Evolutionary conservation across 768 basidiomycete species (phyloP).

Genomic region (Lyophyllum atratum): DNA sequence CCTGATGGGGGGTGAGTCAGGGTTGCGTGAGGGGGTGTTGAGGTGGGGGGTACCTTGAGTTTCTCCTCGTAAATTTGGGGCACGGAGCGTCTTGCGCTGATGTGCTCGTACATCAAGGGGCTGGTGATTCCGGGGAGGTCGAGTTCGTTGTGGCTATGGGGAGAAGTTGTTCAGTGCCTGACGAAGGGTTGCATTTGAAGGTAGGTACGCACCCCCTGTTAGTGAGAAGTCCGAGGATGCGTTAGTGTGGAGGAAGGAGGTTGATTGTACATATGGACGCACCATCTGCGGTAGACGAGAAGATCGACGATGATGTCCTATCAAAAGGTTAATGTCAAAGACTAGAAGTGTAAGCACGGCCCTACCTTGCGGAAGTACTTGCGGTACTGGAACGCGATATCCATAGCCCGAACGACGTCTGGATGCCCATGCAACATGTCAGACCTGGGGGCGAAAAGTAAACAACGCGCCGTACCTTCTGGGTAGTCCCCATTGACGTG

Average conservation of each 20-base stretch:
- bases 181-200: neutral
- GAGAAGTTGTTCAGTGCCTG: neutral
- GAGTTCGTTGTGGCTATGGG: constrained; percentile 79
- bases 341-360: neutral
- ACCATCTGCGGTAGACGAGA: constrained; percentile 87
- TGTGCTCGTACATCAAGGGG: constrained; percentile 90
- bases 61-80: constrained; percentile 82
- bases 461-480: constrained; percentile 53
- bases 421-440: neutral
- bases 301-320: constrained; percentile 87
- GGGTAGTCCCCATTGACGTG: constrained; percentile 93
- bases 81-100: constrained; percentile 73
- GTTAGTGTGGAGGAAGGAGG: neutral
- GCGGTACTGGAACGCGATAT: constrained; percentile 86
- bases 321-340: neutral
- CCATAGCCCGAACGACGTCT: constrained; percentile 86
- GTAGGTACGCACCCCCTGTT: constrained; percentile 39
- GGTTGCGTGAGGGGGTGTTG: neutral
- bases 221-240: neutral
- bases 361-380: constrained; percentile 79
- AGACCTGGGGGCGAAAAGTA: neutral
- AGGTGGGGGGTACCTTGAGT: constrained; percentile 63
- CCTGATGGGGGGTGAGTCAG: constrained; percentile 26
- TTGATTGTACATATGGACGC: constrained; percentile 16
- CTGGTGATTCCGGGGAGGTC: constrained; percentile 87